Percentiles rank a stretch among this genome's conserved stretches.
phyloP scores from a whole-genome alignment of 2,329 filamentous ascomycete genomes.

The Penicillium sclerotiorum region DNA sequence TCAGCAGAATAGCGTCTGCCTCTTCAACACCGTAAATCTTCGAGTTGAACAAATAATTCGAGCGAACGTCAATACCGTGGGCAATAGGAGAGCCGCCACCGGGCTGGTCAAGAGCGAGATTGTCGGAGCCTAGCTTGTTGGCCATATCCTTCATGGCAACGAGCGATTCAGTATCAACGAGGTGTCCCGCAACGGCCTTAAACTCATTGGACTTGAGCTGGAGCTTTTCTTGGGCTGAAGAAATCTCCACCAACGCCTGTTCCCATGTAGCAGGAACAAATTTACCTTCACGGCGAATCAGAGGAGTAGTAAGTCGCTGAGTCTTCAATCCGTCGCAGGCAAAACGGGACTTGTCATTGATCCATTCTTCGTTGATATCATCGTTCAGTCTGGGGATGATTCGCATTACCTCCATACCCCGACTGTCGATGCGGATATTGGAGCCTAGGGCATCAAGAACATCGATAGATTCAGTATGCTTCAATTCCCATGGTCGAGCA shows the following conservation, averaged over 20 bases:
- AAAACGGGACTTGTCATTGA: constrained; percentile 97
- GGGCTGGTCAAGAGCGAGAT: constrained; percentile 88
- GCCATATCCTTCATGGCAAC: constrained; percentile 97
- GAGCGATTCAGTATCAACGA: constrained; percentile 88
- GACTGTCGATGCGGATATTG: constrained; percentile 89
- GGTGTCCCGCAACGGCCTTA: constrained; percentile 88
- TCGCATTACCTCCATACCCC: constrained; percentile 95
- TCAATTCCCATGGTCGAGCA: constrained; percentile 93
- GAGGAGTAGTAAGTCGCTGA: constrained; percentile 87
- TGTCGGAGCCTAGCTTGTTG: constrained; percentile 95
- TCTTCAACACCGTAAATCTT: constrained; percentile 92
- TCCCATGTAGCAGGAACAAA: constrained; percentile 95
- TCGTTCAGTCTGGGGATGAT: constrained; percentile 91
- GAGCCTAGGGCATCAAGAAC: constrained; percentile 91
- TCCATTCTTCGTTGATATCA: constrained; percentile 99
- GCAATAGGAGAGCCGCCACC: constrained; percentile 80
- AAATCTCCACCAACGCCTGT: constrained; percentile 87
- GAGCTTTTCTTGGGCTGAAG: constrained; percentile 75
- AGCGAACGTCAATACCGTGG: constrained; percentile 89
- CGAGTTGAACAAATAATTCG: constrained; percentile 97
- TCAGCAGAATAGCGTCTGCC: constrained; percentile 85
- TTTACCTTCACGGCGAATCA: constrained; percentile 84
- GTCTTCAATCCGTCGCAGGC: constrained; percentile 96
- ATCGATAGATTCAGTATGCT: constrained; percentile 94
- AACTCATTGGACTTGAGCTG: constrained; percentile 90